Base-by-base conservation (phyloP, 2,329 filamentous ascomycete species). In the Fusarium sp. region DNA sequence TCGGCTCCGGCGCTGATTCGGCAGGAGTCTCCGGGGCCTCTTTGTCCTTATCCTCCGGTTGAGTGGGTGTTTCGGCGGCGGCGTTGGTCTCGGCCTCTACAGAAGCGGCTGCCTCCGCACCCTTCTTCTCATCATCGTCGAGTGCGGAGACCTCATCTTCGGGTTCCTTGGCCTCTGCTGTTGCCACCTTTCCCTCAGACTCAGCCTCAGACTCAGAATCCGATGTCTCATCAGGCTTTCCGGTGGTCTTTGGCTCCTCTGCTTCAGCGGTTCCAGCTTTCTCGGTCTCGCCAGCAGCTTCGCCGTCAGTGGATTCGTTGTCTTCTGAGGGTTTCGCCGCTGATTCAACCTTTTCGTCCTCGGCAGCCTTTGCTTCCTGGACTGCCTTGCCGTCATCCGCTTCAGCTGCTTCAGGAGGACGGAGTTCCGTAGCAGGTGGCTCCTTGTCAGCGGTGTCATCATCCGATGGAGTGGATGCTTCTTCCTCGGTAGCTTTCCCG, bases 21-120 rank as follows among this genome's bases (percentile, higher is more conserved):
- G n/a, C 13, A 25, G 25, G 27, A 20, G 18, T 20, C 16, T 76
- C 60, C 10, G 54, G 14, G 23, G 30, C 43, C 25, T 66, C 68
- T 43, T 74, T 59, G n/a, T 23, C 35, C 25, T 56, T 57, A 25
- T 48, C 69, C 56, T 69, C 39, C 18, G 48, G 14, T 20, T 41
- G 50, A 23, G n/a, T n/a, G 16, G 35, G 25, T n/a, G 68, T 48
- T 64, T 68, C 68, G 13, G 45, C 59, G 7, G 34, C 37, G 14
- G 18, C 18, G 14, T 34, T 60, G 20, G 10, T 43, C 56, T 52
- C 63, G 16, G 57, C 18, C 43, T 58, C 61, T 32, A n/a, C 11
- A 34, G 65, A 41, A 60, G 59, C 37, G 9, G 37, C 16, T 39
- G 54, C 58, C 11, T 43, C 50, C 34, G 34, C 52, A 43, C 37